Evolutionary conservation across 768 basidiomycete genomes (phyloP).

Genomic region (Leccinum sublutescens): DNA sequence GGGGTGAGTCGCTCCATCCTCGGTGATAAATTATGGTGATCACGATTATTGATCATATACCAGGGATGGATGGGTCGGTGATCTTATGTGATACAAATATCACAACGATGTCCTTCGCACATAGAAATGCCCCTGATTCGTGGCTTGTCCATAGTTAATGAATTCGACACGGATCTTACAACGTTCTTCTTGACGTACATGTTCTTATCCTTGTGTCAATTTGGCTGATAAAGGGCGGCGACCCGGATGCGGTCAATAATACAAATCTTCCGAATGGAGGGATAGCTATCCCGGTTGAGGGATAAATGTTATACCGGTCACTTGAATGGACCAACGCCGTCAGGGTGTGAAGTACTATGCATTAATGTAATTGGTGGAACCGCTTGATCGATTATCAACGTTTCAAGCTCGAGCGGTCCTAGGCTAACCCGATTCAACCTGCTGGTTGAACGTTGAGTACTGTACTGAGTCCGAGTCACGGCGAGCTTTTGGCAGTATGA

Average conservation of each 20-base stretch:
- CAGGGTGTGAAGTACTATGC: not conserved
- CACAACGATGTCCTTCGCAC: not conserved
- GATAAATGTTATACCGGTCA: not conserved
- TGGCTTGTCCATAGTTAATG: slow-evolving; percentile 1
- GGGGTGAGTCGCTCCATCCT: slow-evolving; percentile 47
- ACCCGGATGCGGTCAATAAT: slow-evolving; percentile 2
- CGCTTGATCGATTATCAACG: not conserved
- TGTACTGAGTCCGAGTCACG: not conserved
- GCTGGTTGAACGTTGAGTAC: not conserved
- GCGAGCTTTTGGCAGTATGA: not conserved
- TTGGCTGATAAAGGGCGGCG: slow-evolving; percentile 3
- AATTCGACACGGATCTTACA: not conserved
- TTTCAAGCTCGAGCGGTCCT: not conserved
- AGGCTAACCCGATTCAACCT: not conserved
- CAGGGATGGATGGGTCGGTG: slow-evolving; percentile 66
- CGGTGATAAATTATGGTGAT: slow-evolving; percentile 1
- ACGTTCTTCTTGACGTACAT: slow-evolving; percentile 17
- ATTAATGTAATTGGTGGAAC: not conserved
- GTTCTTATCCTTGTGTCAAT: slow-evolving; percentile 6
- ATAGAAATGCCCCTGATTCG: not conserved
- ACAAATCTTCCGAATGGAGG: slow-evolving; percentile 9
- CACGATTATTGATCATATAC: slow-evolving; percentile 9
- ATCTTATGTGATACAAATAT: slow-evolving; percentile 6
- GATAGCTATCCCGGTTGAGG: not conserved
- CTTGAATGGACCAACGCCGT: not conserved